Percentiles rank a stretch among this genome's conserved stretches.
phyloP scores from a whole-genome alignment of 108 stramenopile species.

The Discostella stelligeroides region DNA sequence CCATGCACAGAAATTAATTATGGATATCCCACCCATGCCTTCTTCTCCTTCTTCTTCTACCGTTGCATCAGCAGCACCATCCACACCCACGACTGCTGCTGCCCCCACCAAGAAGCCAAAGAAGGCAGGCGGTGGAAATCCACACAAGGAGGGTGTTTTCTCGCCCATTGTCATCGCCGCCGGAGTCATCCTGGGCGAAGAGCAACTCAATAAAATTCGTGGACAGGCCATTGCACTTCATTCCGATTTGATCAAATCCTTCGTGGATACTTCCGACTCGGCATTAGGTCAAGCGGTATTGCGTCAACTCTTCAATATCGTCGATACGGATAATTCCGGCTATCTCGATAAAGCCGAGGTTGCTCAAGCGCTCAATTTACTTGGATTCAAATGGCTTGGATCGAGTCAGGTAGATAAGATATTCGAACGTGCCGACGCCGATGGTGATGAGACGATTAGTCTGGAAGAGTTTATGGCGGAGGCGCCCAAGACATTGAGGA shows the following conservation, averaged over 20 bases:
- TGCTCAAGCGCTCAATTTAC: conserved; percentile 35
- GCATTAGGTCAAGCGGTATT: conserved; percentile 63
- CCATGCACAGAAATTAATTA: conserved; percentile 40
- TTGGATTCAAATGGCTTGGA: conserved; percentile 77
- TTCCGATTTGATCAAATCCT: conserved; percentile 72
- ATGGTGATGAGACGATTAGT: conserved; percentile 64
- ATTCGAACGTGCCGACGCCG: conserved; percentile 70
- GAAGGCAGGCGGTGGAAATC: conserved; percentile 15
- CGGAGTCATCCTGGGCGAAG: conserved; percentile 66
- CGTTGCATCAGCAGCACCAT: not conserved
- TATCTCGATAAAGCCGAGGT: conserved; percentile 69
- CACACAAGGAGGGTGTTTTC: conserved; percentile 70
- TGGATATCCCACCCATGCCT: conserved; percentile 47
- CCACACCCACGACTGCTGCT: not conserved
- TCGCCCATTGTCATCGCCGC: conserved; percentile 68
- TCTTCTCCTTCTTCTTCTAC: no score
- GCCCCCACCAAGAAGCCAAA: not conserved
- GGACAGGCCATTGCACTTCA: conserved; percentile 73
- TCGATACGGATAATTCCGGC: conserved; percentile 67
- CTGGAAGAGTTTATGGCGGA: conserved; percentile 75
- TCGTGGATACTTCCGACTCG: conserved; percentile 75
- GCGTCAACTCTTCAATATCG: conserved; percentile 55
- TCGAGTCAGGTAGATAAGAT: conserved; percentile 80
- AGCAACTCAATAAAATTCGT: conserved; percentile 73
- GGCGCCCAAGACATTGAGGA: conserved; percentile 75